Conservation (phyloP, 306 rosid genomes). For the Glycine latifolia region DNA sequence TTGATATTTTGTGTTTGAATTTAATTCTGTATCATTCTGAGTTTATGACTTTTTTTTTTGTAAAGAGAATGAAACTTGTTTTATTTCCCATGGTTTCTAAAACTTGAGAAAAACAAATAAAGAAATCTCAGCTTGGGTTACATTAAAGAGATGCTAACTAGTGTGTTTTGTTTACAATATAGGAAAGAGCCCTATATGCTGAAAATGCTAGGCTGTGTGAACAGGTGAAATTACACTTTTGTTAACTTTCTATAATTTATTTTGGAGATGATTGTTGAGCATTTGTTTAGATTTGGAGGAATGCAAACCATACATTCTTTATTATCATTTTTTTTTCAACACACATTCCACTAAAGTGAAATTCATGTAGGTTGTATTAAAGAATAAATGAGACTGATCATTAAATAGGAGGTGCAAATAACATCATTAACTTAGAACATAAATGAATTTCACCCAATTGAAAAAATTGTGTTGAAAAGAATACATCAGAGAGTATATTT, state of each 20-base stretch:
- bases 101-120: not conserved
- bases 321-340: not conserved
- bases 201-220: slow-evolving; percentile 72
- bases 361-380: not conserved
- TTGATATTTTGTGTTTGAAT: not conserved
- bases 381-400: not conserved
- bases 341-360: not conserved
- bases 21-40: slow-evolving; percentile 4
- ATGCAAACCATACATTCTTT: not conserved
- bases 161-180: slow-evolving; percentile 36
- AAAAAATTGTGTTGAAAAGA: not conserved
- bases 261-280: not conserved
- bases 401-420: not conserved
- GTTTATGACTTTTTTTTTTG: not conserved
- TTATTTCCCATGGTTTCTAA: not conserved
- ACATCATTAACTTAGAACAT: not conserved
- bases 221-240: slow-evolving; percentile 58
- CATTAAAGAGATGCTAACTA: slow-evolving; percentile 28
- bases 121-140: not conserved
- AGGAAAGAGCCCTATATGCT: slow-evolving; percentile 66
- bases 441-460: not conserved
- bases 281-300: not conserved
- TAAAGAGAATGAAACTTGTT: not conserved
- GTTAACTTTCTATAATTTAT: slow-evolving; percentile 2
- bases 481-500: not conserved